A percentile compares a stretch with the other conserved stretches of the same genome.
phyloP scores from a whole-genome alignment of 768 basidiomycete genomes.

The Kwoniella mangroviensis region DNA sequence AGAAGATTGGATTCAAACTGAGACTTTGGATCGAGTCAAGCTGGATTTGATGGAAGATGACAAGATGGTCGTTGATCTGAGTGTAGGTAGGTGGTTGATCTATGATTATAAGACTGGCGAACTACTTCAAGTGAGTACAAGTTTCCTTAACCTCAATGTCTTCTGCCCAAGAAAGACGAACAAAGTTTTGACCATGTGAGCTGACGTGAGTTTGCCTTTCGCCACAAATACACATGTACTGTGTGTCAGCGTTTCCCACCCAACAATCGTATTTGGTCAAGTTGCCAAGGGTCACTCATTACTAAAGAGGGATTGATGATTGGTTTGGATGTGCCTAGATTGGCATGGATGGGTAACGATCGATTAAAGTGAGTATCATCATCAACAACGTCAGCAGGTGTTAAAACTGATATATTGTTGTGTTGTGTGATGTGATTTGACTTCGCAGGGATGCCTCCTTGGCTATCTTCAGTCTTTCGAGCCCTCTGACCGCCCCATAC shows the following conservation, averaged over 20 bases:
- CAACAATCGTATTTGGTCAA: not conserved
- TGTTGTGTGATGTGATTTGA: no score
- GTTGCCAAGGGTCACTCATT: not conserved
- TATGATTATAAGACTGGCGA: not conserved
- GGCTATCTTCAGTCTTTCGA: not conserved
- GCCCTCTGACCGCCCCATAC: not conserved
- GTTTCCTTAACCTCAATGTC: no score
- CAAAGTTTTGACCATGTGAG: not conserved
- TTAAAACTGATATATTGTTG: no score
- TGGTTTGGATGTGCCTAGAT: not conserved
- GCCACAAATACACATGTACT: not conserved
- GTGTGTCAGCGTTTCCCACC: conserved; percentile 1
- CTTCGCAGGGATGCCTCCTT: not conserved
- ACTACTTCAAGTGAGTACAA: not conserved
- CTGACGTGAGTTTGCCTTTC: not conserved
- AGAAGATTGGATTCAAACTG: no score
- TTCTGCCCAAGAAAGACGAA: no score
- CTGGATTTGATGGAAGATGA: not conserved
- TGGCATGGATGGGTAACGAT: not conserved
- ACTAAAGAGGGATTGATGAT: not conserved
- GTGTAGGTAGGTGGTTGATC: not conserved
- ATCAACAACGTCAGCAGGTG: no score
- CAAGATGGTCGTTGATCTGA: not conserved
- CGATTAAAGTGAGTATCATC: not conserved
- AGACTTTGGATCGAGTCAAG: not conserved